phyloP scores from a whole-genome alignment of 305 asterid genomes.

The Caryopteris hybrid region DNA sequence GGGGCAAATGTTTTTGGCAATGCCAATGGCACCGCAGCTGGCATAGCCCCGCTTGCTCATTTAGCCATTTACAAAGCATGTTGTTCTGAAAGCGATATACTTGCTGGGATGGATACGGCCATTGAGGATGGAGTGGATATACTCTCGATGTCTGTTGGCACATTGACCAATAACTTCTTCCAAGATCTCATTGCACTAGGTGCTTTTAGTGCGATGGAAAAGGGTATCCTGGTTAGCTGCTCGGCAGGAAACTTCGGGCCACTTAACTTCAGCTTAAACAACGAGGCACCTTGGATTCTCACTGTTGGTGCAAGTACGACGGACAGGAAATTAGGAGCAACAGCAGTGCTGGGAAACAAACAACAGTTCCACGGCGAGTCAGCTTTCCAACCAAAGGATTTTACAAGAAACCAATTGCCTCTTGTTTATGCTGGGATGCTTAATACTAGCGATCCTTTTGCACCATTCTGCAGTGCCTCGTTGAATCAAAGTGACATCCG shows the following conservation, averaged over 20 bases:
- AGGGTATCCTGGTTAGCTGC: slow-evolving; percentile 45
- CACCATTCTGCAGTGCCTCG: slow-evolving; percentile 17
- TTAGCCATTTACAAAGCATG: slow-evolving; percentile 50
- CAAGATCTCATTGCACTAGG: slow-evolving; percentile 26
- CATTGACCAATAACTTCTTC: neutral
- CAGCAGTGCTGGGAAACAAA: slow-evolving; percentile 32
- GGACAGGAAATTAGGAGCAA: slow-evolving; percentile 34
- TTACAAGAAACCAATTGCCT: slow-evolving; percentile 8
- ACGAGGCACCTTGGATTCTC: slow-evolving; percentile 54
- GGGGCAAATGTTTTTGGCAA: slow-evolving; percentile 36
- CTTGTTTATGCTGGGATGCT: slow-evolving; percentile 24
- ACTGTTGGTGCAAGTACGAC: slow-evolving; percentile 46
- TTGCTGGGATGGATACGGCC: slow-evolving; percentile 39
- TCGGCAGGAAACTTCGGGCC: slow-evolving; percentile 49
- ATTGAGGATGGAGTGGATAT: slow-evolving; percentile 39
- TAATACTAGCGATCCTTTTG: neutral
- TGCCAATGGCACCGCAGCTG: slow-evolving; percentile 52
- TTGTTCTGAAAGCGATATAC: slow-evolving; percentile 18
- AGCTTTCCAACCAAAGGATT: slow-evolving; percentile 19
- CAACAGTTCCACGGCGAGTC: slow-evolving; percentile 31
- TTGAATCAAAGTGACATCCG: neutral
- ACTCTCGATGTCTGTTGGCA: slow-evolving; percentile 34
- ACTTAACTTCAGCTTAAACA: neutral
- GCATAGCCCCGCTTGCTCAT: slow-evolving; percentile 55
- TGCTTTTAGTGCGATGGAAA: slow-evolving; percentile 43